Evolutionary conservation across 139 green algal genomes (phyloP), one percentile per base, ranked within the genome.

Genomic region (Chlamydomonas sp.): DNA sequence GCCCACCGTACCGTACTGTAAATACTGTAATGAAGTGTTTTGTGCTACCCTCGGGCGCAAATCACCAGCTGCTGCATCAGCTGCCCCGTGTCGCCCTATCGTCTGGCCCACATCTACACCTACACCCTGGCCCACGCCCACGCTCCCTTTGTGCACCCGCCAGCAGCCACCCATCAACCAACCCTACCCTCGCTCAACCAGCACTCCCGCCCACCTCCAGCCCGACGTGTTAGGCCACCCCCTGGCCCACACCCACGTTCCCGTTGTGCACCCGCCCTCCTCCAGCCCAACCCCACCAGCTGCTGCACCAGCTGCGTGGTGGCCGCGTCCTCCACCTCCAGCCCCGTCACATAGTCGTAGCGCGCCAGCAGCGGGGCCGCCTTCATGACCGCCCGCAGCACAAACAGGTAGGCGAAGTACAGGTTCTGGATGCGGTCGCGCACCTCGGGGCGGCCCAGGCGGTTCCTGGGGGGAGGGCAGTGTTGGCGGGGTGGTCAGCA

Each of bases 331-430:
- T 98, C 93, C 9, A 89, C 87, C 1, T 83, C 63, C 5, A 93
- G 77, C 3, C 97, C 96, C 4, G 96, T 98, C 77, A 89, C 74
- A 87, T 96, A 97, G 7, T 96, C 84, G 5, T 90, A 90, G 5
- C 78, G 63, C 17, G 90, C 79, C 83, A 98, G 91, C 72, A 97
- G 84, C 60, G 95, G 95, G 0, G 76, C 93, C 18, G 96, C 95
- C 92, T 98, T 98, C 76, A 94, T 92, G 18, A 97, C 95, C 2
- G 97, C 97, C 1, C 96, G 93, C 85, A 99, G 89, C 71, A 98
- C 92, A 81, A 99, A 98, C 58, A 99, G 91, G 91, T 98, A 99
- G 0, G 97, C 91, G 89, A 99, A 99, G 93, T 99, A 98, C 67
- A 99, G 92, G 93, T 99, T 99, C 84, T 97, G 89, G 59, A 98